Evolutionary conservation across 2,329 filamentous ascomycete species (phyloP).

Genomic region (Phyllosticta ampelicida): DNA sequence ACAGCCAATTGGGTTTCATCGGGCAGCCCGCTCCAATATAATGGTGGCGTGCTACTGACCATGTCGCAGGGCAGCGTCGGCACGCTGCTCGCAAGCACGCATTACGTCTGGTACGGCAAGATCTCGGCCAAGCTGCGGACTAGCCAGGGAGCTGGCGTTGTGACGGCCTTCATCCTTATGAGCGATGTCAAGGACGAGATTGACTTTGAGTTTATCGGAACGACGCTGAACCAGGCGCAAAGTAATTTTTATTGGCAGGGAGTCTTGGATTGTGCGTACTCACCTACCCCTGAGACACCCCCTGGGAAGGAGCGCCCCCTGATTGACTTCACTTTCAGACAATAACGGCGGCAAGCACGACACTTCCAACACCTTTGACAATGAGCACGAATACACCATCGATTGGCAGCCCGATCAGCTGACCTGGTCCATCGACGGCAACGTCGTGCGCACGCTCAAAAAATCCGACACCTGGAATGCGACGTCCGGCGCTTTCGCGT

Average conservation of each 20-base stretch:
- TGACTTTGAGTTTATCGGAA: conserved; percentile 89
- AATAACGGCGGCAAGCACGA: conserved; percentile 63
- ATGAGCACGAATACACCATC: conserved; percentile 85
- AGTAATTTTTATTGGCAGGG: conserved; percentile 98
- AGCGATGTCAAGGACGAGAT: conserved; percentile 97
- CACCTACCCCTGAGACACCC: neutral
- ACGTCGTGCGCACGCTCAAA: conserved; percentile 61
- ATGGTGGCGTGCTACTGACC: conserved; percentile 64
- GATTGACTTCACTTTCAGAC: conserved; percentile 41
- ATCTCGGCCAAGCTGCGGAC: conserved; percentile 79
- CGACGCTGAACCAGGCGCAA: conserved; percentile 65
- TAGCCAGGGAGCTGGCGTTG: conserved; percentile 72
- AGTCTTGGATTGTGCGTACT: conserved; percentile 68
- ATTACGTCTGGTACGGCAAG: conserved; percentile 96
- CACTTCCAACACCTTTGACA: conserved; percentile 53
- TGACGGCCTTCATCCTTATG: conserved; percentile 94
- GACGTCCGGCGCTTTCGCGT: conserved; percentile 71
- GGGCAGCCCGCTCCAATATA: conserved; percentile 58
- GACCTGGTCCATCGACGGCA: conserved; percentile 78
- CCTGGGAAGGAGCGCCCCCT: neutral
- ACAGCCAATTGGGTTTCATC: conserved; percentile 82
- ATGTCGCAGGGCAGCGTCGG: conserved; percentile 81
- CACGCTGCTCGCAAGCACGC: conserved; percentile 72
- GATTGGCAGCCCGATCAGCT: conserved; percentile 83
- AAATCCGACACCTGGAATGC: conserved; percentile 76